These are phyloP conservation scores for Gnomoniopsis sp. DNA, from an alignment of 2,329 filamentous ascomycete genomes.

Conservation along the genomic window DNA sequence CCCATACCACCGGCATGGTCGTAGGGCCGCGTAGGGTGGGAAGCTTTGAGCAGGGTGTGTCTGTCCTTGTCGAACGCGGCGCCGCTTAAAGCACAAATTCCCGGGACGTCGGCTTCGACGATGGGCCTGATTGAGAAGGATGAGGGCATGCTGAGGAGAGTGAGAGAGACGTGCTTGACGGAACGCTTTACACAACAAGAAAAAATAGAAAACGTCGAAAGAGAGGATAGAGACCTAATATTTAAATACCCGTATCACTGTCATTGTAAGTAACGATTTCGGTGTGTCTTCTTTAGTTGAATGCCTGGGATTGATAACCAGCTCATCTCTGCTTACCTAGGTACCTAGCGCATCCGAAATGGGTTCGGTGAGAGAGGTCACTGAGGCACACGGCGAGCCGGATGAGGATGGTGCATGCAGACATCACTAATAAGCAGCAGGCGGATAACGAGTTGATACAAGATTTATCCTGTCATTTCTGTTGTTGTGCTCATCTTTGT, in stretches of 20 bases:
- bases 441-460: neutral
- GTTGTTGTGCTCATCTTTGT: no score
- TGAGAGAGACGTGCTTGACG: neutral
- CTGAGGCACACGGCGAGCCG: neutral
- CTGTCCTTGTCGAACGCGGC: conserved; percentile 29
- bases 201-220: neutral
- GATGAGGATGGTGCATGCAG: neutral
- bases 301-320: no score
- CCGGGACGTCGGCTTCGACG: conserved; percentile 25
- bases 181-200: neutral
- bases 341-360: neutral
- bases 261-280: neutral
- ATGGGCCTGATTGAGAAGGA: conserved; percentile 11
- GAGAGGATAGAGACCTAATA: neutral
- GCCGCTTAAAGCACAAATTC: conserved; percentile 28
- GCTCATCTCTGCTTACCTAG: neutral
- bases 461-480: no score
- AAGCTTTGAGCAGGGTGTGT: conserved; percentile 33
- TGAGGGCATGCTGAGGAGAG: neutral
- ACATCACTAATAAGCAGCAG: neutral
- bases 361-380: neutral
- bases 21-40: conserved; percentile 26
- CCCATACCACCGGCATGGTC: conserved; percentile 25
- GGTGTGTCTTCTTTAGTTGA: neutral
- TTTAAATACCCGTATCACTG: neutral